Evolutionary conservation across 495 filamentous ascomycete species (phyloP).

Genomic region (Aspergillus cavernicola): DNA sequence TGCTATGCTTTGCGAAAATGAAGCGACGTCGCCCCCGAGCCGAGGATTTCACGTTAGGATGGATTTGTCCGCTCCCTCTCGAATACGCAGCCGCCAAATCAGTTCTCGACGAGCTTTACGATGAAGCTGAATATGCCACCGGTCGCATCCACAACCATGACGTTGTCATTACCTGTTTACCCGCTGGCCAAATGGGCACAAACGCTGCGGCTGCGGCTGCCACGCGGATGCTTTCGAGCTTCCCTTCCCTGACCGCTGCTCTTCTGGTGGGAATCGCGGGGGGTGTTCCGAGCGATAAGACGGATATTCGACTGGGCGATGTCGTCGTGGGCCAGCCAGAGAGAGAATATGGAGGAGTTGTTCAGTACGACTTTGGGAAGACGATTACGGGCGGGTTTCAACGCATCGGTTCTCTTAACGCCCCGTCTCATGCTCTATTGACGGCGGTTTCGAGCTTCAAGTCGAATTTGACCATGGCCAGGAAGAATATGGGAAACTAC

Average conservation of each 20-base stretch:
- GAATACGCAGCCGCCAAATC: background rate
- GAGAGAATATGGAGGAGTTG: background rate
- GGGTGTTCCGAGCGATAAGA: background rate
- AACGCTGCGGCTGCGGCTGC: background rate
- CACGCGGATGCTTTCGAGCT: background rate
- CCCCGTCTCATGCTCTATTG: too few species aligned
- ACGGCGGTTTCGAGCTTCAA: too few species aligned
- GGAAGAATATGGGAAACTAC: too few species aligned
- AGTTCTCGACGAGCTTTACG: constrained; percentile 4
- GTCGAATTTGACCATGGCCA: too few species aligned
- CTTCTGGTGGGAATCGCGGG: constrained; percentile 2
- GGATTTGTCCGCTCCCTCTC: background rate
- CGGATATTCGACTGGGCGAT: constrained; percentile 1
- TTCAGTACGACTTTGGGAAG: too few species aligned
- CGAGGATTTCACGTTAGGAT: background rate
- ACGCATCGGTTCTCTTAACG: too few species aligned
- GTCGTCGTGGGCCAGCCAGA: background rate
- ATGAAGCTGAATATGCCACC: background rate
- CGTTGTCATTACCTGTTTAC: background rate
- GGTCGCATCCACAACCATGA: constrained; percentile 9
- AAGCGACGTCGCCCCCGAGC: background rate
- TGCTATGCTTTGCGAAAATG: background rate
- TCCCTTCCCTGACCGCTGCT: background rate
- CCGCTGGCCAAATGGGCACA: background rate
- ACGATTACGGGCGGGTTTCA: too few species aligned